These are phyloP conservation scores for Boletus rubescentipes DNA, from an alignment of 768 basidiomycete genomes.

Conservation along the genomic window DNA sequence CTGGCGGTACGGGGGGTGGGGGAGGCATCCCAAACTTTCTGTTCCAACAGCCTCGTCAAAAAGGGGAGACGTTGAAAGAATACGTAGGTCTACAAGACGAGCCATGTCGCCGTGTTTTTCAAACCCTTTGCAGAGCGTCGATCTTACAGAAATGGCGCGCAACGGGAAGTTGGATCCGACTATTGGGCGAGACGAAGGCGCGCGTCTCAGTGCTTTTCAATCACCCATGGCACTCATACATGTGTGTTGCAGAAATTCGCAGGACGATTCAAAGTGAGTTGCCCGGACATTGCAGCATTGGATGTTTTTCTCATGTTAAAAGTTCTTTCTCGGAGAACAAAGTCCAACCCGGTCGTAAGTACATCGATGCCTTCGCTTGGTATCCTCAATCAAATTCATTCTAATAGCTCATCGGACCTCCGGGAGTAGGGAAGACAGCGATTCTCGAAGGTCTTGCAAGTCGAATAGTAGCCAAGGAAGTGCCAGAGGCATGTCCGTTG, in stretches of 20 bases:
- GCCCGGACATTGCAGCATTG: neutral
- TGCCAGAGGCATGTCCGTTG: conserved; percentile 67
- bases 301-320: neutral
- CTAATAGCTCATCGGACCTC: conserved; percentile 71
- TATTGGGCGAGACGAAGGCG: conserved; percentile 86
- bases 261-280: conserved; percentile 85
- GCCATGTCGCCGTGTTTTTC: neutral
- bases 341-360: conserved; percentile 85
- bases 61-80: conserved; percentile 86
- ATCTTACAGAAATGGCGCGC: conserved; percentile 80
- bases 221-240: neutral
- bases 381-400: neutral
- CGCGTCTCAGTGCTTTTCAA: neutral
- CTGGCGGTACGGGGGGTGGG: conserved; percentile 30
- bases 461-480: conserved; percentile 84
- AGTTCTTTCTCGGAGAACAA: conserved; percentile 87
- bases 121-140: conserved; percentile 55
- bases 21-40: conserved; percentile 58
- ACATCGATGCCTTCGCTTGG: neutral
- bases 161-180: conserved; percentile 87
- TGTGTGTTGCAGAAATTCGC: conserved; percentile 63
- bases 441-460: conserved; percentile 88
- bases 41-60: conserved; percentile 59
- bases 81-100: conserved; percentile 46
- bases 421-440: conserved; percentile 92